Conservation (phyloP, 345 rosid genomes). For the Eucalyptus brandiana region DNA sequence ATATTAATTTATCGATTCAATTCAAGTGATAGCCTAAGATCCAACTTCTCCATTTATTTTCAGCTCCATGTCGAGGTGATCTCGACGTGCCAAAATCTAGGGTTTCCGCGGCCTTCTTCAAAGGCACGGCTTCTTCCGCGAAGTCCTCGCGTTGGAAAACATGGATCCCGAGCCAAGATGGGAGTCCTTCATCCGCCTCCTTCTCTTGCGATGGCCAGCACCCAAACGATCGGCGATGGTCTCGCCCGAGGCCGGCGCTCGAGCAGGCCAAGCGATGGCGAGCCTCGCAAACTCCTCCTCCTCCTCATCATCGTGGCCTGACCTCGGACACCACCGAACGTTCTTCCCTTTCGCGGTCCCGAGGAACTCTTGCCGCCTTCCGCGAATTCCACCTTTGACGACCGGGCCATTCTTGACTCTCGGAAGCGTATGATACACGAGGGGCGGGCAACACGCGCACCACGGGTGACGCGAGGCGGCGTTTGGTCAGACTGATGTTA, state of each 20-base stretch:
- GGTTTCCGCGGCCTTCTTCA: neutral
- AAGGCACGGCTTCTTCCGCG: neutral
- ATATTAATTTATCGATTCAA: neutral
- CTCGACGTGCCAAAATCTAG: neutral
- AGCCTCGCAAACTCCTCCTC: neutral
- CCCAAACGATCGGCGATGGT: neutral
- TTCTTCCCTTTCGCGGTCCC: neutral
- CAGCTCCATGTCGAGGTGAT: neutral
- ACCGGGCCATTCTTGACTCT: neutral
- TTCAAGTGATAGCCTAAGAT: neutral
- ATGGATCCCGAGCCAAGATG: neutral
- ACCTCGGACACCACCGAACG: neutral
- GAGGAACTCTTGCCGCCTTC: neutral
- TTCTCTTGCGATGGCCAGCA: neutral
- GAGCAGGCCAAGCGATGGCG: neutral
- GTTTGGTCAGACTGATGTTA: neutral
- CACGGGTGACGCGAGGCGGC: neutral
- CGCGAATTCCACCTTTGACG: neutral
- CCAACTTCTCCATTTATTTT: neutral
- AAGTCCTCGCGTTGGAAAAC: neutral
- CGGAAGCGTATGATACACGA: neutral
- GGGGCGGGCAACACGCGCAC: neutral
- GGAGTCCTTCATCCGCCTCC: neutral
- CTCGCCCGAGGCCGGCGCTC: neutral
- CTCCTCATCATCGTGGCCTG: neutral